These are phyloP conservation scores for Leucocoprinus sp. DNA, from an alignment of 768 basidiomycete genomes.

Conservation along the genomic window DNA sequence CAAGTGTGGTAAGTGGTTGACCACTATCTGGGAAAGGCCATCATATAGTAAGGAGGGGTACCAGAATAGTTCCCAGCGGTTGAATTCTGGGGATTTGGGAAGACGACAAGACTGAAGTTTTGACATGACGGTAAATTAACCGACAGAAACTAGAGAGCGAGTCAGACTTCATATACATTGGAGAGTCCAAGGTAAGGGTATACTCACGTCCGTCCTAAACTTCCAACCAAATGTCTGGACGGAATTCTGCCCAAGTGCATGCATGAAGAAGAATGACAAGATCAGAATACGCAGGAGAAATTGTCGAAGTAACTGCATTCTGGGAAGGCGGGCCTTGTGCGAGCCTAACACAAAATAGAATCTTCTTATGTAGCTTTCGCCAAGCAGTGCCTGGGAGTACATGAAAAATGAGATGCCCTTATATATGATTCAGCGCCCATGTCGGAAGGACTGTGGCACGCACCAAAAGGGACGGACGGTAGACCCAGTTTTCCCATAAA, in stretches of 20 bases:
- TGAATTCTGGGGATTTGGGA: slow-evolving; percentile 6
- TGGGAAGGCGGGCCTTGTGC: neutral
- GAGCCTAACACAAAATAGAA: slow-evolving; percentile 6
- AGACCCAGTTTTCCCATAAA: too few relatives aligned
- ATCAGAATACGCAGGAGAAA: slow-evolving; percentile 1
- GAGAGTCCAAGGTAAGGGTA: neutral
- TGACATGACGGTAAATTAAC: slow-evolving; percentile 9
- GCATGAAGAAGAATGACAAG: neutral
- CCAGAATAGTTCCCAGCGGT: slow-evolving; percentile 14
- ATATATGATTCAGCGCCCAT: slow-evolving; percentile 2
- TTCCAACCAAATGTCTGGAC: slow-evolving; percentile 24
- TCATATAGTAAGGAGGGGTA: slow-evolving; percentile 32
- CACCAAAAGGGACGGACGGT: slow-evolving; percentile 10
- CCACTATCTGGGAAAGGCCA: slow-evolving; percentile 32
- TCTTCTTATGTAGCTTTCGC: slow-evolving; percentile 2
- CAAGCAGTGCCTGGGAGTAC: slow-evolving; percentile 7
- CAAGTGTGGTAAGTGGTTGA: slow-evolving; percentile 23
- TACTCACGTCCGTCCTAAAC: slow-evolving; percentile 11
- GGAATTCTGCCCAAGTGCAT: slow-evolving; percentile 12
- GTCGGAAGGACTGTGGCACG: neutral
- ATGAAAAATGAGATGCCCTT: slow-evolving; percentile 3
- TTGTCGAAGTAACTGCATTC: neutral
- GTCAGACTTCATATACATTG: neutral
- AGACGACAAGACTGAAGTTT: neutral
- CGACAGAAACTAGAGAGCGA: neutral